Evolutionary conservation across 2,329 filamentous ascomycete species (phyloP).

Genomic region (Diaporthe longicolla): DNA sequence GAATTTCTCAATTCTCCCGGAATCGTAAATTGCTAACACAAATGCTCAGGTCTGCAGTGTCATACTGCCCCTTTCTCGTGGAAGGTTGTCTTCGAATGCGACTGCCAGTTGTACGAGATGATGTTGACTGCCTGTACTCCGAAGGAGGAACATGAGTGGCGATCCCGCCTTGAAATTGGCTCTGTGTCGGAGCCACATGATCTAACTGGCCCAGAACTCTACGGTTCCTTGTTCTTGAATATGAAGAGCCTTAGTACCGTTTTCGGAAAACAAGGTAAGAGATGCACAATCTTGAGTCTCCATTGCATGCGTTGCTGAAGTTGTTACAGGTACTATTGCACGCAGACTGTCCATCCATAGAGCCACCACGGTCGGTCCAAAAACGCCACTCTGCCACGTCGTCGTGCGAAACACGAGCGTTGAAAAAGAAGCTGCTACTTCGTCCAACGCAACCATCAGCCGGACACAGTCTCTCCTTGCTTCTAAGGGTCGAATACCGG

Average conservation of each 20-base stretch:
- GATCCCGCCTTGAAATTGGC: constrained; percentile 71
- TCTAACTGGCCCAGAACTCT: constrained; percentile 60
- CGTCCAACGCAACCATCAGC: constrained; percentile 70
- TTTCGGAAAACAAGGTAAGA: constrained; percentile 78
- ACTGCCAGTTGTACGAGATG: constrained; percentile 84
- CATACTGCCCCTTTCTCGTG: constrained; percentile 89
- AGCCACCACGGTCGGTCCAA: constrained; percentile 80
- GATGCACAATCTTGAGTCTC: neutral
- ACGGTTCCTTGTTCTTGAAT: constrained; percentile 76
- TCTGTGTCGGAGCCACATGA: constrained; percentile 50
- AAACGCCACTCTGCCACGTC: constrained; percentile 78
- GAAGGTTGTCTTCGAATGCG: constrained; percentile 89
- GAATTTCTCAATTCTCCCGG: constrained; percentile 23
- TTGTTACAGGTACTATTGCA: constrained; percentile 67
- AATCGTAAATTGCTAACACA: neutral
- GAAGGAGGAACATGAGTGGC: constrained; percentile 86
- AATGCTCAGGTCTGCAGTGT: constrained; percentile 80
- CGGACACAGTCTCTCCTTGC: constrained; percentile 85
- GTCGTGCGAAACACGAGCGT: constrained; percentile 89
- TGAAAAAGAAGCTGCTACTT: constrained; percentile 67
- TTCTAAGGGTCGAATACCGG: constrained; percentile 74
- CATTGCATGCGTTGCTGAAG: constrained; percentile 36
- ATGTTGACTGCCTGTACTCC: constrained; percentile 89
- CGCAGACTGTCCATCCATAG: constrained; percentile 84
- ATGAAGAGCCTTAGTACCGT: constrained; percentile 82